Evolutionary conservation across 768 basidiomycete species (phyloP), one percentile per base, ranked within the genome.

Genomic region (Boletus tylopilopsis): DNA sequence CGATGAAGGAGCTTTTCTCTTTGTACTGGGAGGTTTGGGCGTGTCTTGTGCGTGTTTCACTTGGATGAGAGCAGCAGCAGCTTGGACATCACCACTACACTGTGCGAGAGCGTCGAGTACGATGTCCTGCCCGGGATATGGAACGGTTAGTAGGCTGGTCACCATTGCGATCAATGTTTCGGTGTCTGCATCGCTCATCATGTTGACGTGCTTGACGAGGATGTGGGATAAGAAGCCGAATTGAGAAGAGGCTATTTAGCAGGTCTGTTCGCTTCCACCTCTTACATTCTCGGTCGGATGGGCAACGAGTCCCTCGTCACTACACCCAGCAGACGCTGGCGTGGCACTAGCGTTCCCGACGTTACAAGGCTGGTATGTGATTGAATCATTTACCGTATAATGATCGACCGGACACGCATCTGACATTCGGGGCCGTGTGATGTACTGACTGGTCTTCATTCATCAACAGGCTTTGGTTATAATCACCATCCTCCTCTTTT

Each of bases 131-230:
- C 70, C 64, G 4, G 71, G 65, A 13, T 55, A 53, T 45, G 63
- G 63, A 22, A 45, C 47, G 42, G 59, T 49, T 15, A 88, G 64
- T 13, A 87, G 68, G 61, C 85, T 88, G 15, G 73, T 68, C n/a
- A 88, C 78, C 49, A 87, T 69, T 10, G 80, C 85, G 36, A 90
- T 70, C 29, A 89, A 72, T 7, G 72, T 79, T 25, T 90, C 88
- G 0, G 85, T 90, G 66, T 87, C 85, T 9, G 33, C 40, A 25
- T 55, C 60, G 7, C 45, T 55, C 67, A 70, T 69, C 19, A 12
- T 33, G 15, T 15, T n/a, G 32, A 12, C 13, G 32, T 33, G 16
- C 9, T n/a, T n/a, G 16, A 13, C 32, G n/a, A 29, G 27, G 12
- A 12, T 23, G 22, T n/a, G 19, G n/a, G 12, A 16, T 19, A 25